Evolutionary conservation across 768 basidiomycete species (phyloP), one percentile per base, ranked within the genome.

Genomic region (Cytidiella melzeri): DNA sequence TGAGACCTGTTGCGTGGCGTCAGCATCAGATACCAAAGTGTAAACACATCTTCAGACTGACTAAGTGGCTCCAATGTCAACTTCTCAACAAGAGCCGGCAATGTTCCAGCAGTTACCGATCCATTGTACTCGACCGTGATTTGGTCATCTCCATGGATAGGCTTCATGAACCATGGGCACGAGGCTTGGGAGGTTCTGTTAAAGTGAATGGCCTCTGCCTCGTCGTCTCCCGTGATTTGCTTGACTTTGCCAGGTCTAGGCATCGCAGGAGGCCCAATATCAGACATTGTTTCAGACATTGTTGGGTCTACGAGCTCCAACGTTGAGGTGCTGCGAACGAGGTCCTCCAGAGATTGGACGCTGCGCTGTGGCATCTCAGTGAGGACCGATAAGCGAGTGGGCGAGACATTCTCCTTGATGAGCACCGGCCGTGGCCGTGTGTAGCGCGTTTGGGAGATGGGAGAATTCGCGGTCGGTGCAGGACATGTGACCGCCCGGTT

Each of bases 41-140:
- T n/a, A n/a, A n/a, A n/a, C n/a, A n/a, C n/a, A n/a, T n/a, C n/a
- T n/a, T n/a, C n/a, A 57, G 36, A 74, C 84, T 66, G 67, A 79
- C 86, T 76, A 15, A 74, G 69, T 5, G 75, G 72, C 62, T 84
- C 81, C 13, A 74, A 70, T 1, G 84, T 81, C 38, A 93, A 65
- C 40, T 77, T 73, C 62, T 87, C 87, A 11, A 92, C 77, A 26
- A 93, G 69, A 4, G 86, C 90, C 5, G 70, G 68, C 20, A 92
- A 62, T 0, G 87, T 85, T 3, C 86, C 92, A 18, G 76, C 77
- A 48, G 76, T 76, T 45, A 92, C 75, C 28, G 71, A 66, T 1
- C 88, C 85, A 46, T 87, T 84, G 28, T 71, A 67, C 47, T 84
- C 81, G 30, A 83, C 61, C 21, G 80, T 74, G 30, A 93, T 72